Conservation (phyloP, 2,329 filamentous ascomycete genomes). For the Trichophyton rubrum region DNA sequence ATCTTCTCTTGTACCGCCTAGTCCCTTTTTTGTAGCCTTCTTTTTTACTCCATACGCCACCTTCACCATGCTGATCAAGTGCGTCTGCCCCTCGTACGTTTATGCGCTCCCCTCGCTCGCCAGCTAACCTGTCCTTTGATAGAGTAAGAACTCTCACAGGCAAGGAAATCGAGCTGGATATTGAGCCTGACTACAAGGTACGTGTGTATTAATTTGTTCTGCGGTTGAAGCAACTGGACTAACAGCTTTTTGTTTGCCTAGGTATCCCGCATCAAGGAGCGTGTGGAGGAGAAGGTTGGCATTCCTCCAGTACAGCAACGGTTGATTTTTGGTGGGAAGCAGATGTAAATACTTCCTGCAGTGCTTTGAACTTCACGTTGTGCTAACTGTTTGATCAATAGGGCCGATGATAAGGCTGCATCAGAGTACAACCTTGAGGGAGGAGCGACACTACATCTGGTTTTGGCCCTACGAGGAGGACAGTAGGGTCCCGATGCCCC, state of each 20-base stretch:
- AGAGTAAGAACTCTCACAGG: conserved; percentile 96
- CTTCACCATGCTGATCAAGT: conserved; percentile 42
- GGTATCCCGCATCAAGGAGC: conserved; percentile 96
- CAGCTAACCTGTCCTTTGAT: conserved; percentile 6
- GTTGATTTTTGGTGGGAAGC: conserved; percentile 92
- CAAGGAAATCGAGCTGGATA: conserved; percentile 97
- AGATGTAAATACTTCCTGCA: conserved; percentile 54
- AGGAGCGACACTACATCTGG: conserved; percentile 86
- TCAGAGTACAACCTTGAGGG: conserved; percentile 81
- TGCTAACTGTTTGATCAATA: conserved; percentile 27
- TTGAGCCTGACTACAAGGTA: conserved; percentile 88
- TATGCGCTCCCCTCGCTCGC: not conserved
- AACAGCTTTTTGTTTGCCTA: conserved; percentile 28
- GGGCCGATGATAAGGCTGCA: conserved; percentile 91
- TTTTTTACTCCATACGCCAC: not conserved
- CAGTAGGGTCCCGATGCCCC: not conserved
- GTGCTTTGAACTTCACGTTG: not conserved
- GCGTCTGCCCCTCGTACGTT: conserved; percentile 13
- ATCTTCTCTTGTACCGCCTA: not conserved
- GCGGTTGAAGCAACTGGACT: not conserved
- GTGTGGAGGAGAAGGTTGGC: conserved; percentile 97
- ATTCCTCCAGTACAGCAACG: conserved; percentile 95
- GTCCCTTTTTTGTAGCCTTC: not conserved
- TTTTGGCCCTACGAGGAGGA: conserved; percentile 84
- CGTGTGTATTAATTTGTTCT: not conserved